Base-by-base conservation (phyloP, 371 early-diverging fungal genomes). In the Haplosporangium sp. region DNA sequence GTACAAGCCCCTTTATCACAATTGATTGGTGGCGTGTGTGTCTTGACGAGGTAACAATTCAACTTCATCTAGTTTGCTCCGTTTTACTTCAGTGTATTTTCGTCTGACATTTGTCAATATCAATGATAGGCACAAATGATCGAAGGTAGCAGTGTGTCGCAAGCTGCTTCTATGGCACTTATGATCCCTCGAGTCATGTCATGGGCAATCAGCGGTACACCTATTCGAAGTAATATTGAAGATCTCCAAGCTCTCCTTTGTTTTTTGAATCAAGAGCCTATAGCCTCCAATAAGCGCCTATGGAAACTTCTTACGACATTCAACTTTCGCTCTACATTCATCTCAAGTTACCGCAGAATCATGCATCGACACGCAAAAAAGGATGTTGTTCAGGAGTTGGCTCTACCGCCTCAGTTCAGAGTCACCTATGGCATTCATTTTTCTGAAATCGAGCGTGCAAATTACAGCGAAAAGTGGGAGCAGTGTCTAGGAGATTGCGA, bases 121-220 rank as follows among this genome's bases (percentile, higher is more conserved):
- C 17, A 64, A 7, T 19, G 70, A 64, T 84, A 91, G 85, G 92
- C 92, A 17, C 93, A 93, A 70, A 88, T 90, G 90, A 88, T 92
- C n/a, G 92, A 91, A 68, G 81, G 84, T 0, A 58, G 83, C 0
- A 64, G 83, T 13, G 71, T 70, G 0, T 71, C 87, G 0, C 68
- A 82, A 13, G 85, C 88, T 1, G 83, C 87, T 17, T 84, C 86
- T 38, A 89, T 93, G 88, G 89, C 91, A 7, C 76, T 84, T 9
- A 35, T 84, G 40, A 85, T 93, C 34, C 90, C 92, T 2, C 82
- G 90, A 4, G 83, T 86, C 61, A 83, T 90, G 72, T 76, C 90
- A 0, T 93, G 93, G 93, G 89, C 88, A 15, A 88, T 93, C n/a
- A 91, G 91, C 4, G 93, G 93, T 0, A 93, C 94, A 19, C 94